Evolutionary conservation across 2,329 filamentous ascomycete genomes (phyloP).

Genomic region (Aspergillus versicolor): DNA sequence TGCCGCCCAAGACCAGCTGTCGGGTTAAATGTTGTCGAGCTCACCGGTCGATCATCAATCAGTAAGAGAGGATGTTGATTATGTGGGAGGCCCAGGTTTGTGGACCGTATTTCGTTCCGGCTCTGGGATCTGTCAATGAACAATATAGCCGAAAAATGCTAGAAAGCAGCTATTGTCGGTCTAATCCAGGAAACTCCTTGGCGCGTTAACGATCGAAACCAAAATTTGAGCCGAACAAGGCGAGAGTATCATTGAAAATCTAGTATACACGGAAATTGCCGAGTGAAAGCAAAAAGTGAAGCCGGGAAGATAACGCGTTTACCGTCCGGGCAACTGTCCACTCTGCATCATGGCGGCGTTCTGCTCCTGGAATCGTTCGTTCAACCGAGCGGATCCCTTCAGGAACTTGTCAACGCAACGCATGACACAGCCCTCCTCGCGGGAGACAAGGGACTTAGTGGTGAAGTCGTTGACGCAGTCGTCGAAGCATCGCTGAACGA

Average conservation of each 20-base stretch:
- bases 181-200: neutral
- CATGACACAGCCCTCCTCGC: conserved; percentile 88
- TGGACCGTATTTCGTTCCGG: too few relatives aligned
- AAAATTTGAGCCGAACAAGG: conserved; percentile 7
- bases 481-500: conserved; percentile 74
- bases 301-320: conserved; percentile 19
- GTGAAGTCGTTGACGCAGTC: conserved; percentile 98
- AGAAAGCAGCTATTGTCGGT: too few relatives aligned
- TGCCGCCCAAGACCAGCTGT: too few relatives aligned
- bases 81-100: too few relatives aligned
- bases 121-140: too few relatives aligned
- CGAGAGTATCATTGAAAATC: conserved; percentile 21
- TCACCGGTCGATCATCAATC: too few relatives aligned
- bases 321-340: conserved; percentile 50
- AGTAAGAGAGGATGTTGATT: too few relatives aligned
- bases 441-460: conserved; percentile 84
- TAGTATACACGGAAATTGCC: conserved; percentile 20
- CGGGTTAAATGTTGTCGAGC: too few relatives aligned
- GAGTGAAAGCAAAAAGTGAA: conserved; percentile 9
- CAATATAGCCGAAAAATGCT: too few relatives aligned
- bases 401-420: conserved; percentile 96
- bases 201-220: neutral
- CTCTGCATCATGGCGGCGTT: conserved; percentile 67
- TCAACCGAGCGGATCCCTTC: conserved; percentile 84
- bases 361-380: conserved; percentile 82